Base-by-base conservation (phyloP, 371 early-diverging fungal genomes). In the Mortierella sp. region DNA sequence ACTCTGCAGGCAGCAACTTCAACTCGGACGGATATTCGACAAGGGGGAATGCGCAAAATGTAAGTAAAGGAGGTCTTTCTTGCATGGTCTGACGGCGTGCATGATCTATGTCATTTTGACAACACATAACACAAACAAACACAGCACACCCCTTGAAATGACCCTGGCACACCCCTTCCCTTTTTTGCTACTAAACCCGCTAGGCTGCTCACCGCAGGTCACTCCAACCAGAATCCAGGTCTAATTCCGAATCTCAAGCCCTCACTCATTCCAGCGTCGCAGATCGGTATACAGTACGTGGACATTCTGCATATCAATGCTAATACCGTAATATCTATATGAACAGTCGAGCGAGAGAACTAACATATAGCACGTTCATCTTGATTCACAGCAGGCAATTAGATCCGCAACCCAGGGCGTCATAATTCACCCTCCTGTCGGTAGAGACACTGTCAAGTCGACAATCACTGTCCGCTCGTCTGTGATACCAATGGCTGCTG, bases 221-320 rank as follows among this genome's bases (percentile, higher is more conserved):
- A 10, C 43, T 73, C 10, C 80, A 76, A 24, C 76, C 83, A 8
- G 80, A 79, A 26, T 37, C 80, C 16, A 79, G 80, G 31, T 71
- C 48, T 31, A n/a, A 64, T 14, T 53, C 51, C n/a, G 83, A 83
- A 26, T 37, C 46, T 21, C 76, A 74, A 11, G 26, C 40, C 24
- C 28, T 64, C 2, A 34, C 69, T 3, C 73, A 72, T 40, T 37
- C 64, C 51, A 76, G 80, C 40, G 70, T 83, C 51, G 74, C 72
- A 28, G 80, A 83, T 43, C 80, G 83, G 19, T 80, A 80, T 69
- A 71, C 74, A 37, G 83, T 83, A 54, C 67, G 82, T 69, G 24
- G 59, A 37, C 4, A 21, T 40, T 26, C 71, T 43, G 57, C 48
- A 19, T 16, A 10, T 40, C 19, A 10, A 26, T 24, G 57, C 31